These are phyloP conservation scores for Exophiala dermatitidis DNA, from an alignment of 2,329 filamentous ascomycete genomes.

Conservation along the genomic window DNA sequence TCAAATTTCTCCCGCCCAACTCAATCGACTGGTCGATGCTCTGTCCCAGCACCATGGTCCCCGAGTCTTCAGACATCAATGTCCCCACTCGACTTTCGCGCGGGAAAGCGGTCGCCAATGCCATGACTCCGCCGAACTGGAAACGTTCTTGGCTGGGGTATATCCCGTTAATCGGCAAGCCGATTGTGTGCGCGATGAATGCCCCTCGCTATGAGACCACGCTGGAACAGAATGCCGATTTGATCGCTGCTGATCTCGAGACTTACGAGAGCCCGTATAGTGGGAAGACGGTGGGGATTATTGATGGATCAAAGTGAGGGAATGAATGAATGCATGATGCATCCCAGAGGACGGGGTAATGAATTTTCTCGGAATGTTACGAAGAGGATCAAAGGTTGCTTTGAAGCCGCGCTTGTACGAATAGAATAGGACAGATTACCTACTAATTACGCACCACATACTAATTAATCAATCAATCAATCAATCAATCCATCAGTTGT, in stretches of 20 bases:
- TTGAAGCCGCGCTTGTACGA: too few relatives aligned
- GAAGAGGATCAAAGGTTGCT: too few relatives aligned
- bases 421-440: too few relatives aligned
- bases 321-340: too few relatives aligned
- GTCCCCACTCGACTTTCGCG: conserved; percentile 28
- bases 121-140: conserved; percentile 32
- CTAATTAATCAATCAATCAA: too few relatives aligned
- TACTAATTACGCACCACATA: too few relatives aligned
- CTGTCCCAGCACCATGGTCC: conserved; percentile 34
- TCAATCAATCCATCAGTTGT: too few relatives aligned
- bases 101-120: conserved; percentile 29
- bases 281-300: conserved; percentile 34
- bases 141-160: conserved; percentile 30
- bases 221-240: conserved; percentile 39
- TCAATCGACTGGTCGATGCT: conserved; percentile 37
- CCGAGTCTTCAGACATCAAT: conserved; percentile 29
- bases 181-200: conserved; percentile 30
- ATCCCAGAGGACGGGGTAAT: too few relatives aligned
- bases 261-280: conserved; percentile 29
- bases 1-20: conserved; percentile 28
- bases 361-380: too few relatives aligned
- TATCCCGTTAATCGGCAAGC: conserved; percentile 32
- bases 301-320: conserved; percentile 25
- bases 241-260: conserved; percentile 37
- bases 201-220: conserved; percentile 32